Conservation (phyloP, 2,329 filamentous ascomycete genomes). For the Alternaria brassicicola region DNA sequence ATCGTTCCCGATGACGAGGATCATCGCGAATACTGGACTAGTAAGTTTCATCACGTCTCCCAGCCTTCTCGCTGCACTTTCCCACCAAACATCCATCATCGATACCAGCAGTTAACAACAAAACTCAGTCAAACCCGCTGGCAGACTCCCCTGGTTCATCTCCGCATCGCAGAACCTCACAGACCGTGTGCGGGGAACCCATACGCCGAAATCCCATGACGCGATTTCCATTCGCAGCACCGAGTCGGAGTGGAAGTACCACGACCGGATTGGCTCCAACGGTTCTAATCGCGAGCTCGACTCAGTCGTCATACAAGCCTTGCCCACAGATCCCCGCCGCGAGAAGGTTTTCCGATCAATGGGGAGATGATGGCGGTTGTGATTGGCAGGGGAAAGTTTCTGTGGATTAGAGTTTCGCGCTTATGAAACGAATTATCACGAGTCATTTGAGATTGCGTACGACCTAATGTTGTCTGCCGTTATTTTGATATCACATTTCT, state of each 20-base stretch:
- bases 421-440: not conserved
- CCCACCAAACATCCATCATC: not conserved
- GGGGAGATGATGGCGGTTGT: slow-evolving; percentile 1
- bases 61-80: not conserved
- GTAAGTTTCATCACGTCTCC: slow-evolving; percentile 52
- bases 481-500: not conserved
- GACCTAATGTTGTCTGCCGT: not conserved
- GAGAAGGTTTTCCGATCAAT: slow-evolving; percentile 39
- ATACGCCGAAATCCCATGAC: slow-evolving; percentile 21
- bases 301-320: slow-evolving; percentile 30
- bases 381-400: not conserved
- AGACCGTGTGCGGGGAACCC: slow-evolving; percentile 24
- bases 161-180: slow-evolving; percentile 37
- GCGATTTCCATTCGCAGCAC: slow-evolving; percentile 34
- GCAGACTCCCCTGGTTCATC: slow-evolving; percentile 13
- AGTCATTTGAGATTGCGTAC: not conserved
- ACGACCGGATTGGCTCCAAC: slow-evolving; percentile 35
- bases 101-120: not conserved
- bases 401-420: not conserved
- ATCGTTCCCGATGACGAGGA: slow-evolving; percentile 77
- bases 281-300: slow-evolving; percentile 39
- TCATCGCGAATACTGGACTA: slow-evolving; percentile 80
- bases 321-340: slow-evolving; percentile 31
- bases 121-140: slow-evolving; percentile 35
- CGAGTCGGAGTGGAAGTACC: slow-evolving; percentile 31